Base-by-base conservation (phyloP, 2,329 filamentous ascomycete species). In the Chlorencoelia australis region DNA sequence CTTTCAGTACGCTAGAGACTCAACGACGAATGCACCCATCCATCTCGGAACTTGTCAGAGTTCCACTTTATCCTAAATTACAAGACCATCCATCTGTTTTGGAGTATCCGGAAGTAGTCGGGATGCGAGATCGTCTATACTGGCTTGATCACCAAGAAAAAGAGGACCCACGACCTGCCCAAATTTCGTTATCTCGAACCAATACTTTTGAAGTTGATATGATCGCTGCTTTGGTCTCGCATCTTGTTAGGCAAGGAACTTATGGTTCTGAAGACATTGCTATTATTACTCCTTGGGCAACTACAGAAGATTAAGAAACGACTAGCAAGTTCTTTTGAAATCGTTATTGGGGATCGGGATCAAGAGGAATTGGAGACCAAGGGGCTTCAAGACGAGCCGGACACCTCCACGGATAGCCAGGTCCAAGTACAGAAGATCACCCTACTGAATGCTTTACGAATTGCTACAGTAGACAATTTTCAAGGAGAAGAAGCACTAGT, bases 401-500 rank as follows among this genome's bases (percentile, higher is more conserved):
- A 45, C 29, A 28, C 9, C 27, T 36, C 16, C 32, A 11, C 11
- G 17, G 15, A 40, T 29, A 21, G 30, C 31, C 30, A 30, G 36
- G 25, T 38, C 32, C 16, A 43, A 38, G 39, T 40, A 19, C 40
- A 46, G 15, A 70, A 66, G 49, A 62, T 59, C 4, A 64, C 59
- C 0, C 58, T 77, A 0, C 49, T 43, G 17, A 41, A 41, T 35
- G 22, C 40, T 39, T 28, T 39, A 30, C 36, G 40, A 35, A 24
- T 47, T 0, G 75, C 79, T 0, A 84, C 78, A 0, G 69, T 85
- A 0, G 78, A 83, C 54, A 86, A 85, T 43, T 87, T 84, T 37
- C 79, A 87, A 47, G 82, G 82, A 0, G 81, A 88, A 51, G 80
- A 88, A 46, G 79, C 77, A 2, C 78, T 82, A 37, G 62, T 87